These are phyloP conservation scores for Cryphonectria carpinicola DNA, from an alignment of 2,329 filamentous ascomycete species.

Conservation along the genomic window DNA sequence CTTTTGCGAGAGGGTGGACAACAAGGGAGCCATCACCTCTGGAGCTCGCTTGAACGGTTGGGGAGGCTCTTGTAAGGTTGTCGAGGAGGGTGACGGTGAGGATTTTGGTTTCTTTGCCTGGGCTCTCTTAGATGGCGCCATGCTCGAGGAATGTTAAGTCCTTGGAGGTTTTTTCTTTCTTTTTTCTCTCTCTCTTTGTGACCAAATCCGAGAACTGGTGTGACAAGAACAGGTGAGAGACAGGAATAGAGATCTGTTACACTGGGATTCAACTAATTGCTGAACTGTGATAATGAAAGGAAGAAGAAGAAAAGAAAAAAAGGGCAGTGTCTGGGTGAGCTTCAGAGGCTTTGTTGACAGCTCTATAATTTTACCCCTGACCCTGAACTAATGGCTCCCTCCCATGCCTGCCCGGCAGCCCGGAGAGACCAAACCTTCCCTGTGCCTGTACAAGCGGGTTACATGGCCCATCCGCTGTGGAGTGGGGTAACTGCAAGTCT, in stretches of 20 bases:
- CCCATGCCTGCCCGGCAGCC: slow-evolving; percentile 6
- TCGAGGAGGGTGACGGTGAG: slow-evolving; percentile 35
- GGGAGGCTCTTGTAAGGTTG: slow-evolving; percentile 45
- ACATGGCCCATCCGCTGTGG: not conserved
- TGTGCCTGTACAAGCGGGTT: not conserved
- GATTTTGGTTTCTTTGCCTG: slow-evolving; percentile 38
- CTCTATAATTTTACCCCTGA: slow-evolving; percentile 13
- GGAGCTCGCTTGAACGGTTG: slow-evolving; percentile 72
- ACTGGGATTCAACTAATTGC: not conserved
- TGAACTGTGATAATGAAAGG: not conserved
- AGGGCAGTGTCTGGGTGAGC: not conserved
- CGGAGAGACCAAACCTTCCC: not conserved
- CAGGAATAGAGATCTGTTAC: not conserved
- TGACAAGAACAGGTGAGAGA: not conserved
- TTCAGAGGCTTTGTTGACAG: not conserved
- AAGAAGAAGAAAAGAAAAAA: not conserved
- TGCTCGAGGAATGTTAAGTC: slow-evolving; percentile 21
- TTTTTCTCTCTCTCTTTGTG: not conserved
- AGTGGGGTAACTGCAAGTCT: not conserved
- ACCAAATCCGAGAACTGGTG: not conserved
- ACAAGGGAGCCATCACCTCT: slow-evolving; percentile 65
- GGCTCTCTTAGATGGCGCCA: slow-evolving; percentile 40
- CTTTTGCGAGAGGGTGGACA: slow-evolving; percentile 65
- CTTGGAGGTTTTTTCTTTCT: not conserved
- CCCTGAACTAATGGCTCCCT: not conserved